phyloP scores from a whole-genome alignment of 768 basidiomycete genomes.

The Strobilomyces dryophilus region DNA sequence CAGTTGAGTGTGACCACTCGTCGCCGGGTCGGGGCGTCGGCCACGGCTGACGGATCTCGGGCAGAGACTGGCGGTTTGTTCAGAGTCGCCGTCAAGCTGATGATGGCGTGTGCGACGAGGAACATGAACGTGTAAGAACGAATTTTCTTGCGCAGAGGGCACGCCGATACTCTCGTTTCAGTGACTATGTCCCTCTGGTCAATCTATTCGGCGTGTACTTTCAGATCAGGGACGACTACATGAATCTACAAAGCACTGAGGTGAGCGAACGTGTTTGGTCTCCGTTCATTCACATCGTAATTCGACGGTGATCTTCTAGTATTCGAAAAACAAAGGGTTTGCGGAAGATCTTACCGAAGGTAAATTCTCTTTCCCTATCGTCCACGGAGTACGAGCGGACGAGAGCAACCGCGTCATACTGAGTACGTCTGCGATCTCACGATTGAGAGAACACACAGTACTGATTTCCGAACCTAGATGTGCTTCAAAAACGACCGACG shows the following conservation, averaged over 20 bases:
- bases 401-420: constrained; percentile 73
- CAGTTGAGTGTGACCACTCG: constrained; percentile 47
- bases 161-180: constrained; percentile 25
- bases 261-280: constrained; percentile 34
- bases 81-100: constrained; percentile 87
- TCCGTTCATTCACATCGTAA: neutral
- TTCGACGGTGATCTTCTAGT: constrained; percentile 36
- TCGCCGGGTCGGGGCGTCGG: constrained; percentile 59
- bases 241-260: constrained; percentile 88
- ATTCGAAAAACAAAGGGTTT: constrained; percentile 60
- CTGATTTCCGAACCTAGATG: constrained; percentile 46
- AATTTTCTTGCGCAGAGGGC: neutral
- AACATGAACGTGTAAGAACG: constrained; percentile 52
- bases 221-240: constrained; percentile 96
- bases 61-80: constrained; percentile 94
- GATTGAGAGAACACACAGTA: neutral
- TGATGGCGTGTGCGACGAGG: constrained; percentile 85
- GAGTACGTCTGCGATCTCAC: constrained; percentile 48
- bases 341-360: constrained; percentile 78
- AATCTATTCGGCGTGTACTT: constrained; percentile 94
- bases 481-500: constrained; percentile 86
- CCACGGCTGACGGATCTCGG: neutral
- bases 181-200: constrained; percentile 88
- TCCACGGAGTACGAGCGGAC: constrained; percentile 79
- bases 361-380: constrained; percentile 77